Percentiles rank a stretch among this genome's conserved stretches.
These are phyloP conservation scores for Tetrahymena borealis DNA, from an alignment of 73 alveolate genomes.

Conservation along the genomic window DNA sequence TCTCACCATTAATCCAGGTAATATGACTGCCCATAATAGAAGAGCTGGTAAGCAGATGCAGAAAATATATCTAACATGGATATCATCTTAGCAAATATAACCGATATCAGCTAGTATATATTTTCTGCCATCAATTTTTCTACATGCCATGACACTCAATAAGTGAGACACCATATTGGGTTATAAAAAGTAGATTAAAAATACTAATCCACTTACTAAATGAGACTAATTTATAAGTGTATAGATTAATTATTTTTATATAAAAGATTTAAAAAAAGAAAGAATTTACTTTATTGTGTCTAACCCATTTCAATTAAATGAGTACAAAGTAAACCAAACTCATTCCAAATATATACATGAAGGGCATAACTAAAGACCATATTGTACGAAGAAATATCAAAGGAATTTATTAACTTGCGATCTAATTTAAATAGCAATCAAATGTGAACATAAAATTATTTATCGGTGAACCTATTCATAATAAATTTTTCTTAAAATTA, in stretches of 20 bases:
- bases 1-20: not conserved
- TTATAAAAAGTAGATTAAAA: not conserved
- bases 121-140: not conserved
- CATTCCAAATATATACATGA: not conserved
- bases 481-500: not conserved
- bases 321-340: not conserved
- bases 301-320: not conserved
- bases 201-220: not conserved
- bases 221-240: not conserved
- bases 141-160: not conserved
- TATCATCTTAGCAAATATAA: not conserved
- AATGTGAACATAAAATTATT: not conserved
- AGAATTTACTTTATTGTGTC: not conserved
- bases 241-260: not conserved
- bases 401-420: not conserved
- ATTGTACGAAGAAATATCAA: not conserved
- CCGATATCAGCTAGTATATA: not conserved
- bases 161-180: not conserved
- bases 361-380: not conserved
- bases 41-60: not conserved
- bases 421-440: not conserved
- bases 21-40: not conserved
- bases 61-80: not conserved
- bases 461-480: not conserved
- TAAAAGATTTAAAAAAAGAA: not conserved